Evolutionary conservation across 2,329 filamentous ascomycete genomes (phyloP).

Genomic region (Talaromyces sp.): DNA sequence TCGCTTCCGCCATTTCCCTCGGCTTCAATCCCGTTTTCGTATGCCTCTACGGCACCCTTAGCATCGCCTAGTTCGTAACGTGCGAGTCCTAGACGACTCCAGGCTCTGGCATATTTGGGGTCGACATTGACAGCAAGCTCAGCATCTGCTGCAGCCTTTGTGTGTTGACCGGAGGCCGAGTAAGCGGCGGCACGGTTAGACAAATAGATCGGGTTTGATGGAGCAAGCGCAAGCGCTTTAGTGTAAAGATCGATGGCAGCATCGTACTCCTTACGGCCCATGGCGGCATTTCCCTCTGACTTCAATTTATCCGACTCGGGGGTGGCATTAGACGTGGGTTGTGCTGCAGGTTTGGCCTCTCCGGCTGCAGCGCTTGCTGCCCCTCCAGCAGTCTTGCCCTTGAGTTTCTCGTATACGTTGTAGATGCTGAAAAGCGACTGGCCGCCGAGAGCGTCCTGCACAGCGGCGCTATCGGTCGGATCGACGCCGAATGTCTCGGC

Average conservation of each 20-base stretch:
- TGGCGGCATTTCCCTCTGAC: conserved; percentile 85
- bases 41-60: conserved; percentile 89
- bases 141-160: conserved; percentile 78
- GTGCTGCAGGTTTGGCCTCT: conserved; percentile 28
- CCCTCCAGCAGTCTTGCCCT: conserved; percentile 56
- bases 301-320: conserved; percentile 85
- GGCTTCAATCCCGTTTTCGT: conserved; percentile 84
- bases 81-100: conserved; percentile 88
- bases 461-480: conserved; percentile 67
- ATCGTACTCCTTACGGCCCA: conserved; percentile 88
- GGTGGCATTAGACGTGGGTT: conserved; percentile 40
- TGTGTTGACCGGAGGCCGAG: conserved; percentile 78
- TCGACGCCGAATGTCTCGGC: conserved; percentile 94
- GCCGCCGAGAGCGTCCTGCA: conserved; percentile 73
- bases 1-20: conserved; percentile 94
- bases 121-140: conserved; percentile 86
- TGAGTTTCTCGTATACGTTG: conserved; percentile 92
- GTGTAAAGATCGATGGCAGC: conserved; percentile 83
- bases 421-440: conserved; percentile 91
- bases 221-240: conserved; percentile 74
- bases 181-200: conserved; percentile 96
- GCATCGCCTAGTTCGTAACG: conserved; percentile 88
- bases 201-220: conserved; percentile 90
- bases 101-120: conserved; percentile 93
- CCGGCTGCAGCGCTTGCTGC: conserved; percentile 37